Base-by-base conservation (phyloP, 768 basidiomycete species). In the Botryobasidium botryosum region DNA sequence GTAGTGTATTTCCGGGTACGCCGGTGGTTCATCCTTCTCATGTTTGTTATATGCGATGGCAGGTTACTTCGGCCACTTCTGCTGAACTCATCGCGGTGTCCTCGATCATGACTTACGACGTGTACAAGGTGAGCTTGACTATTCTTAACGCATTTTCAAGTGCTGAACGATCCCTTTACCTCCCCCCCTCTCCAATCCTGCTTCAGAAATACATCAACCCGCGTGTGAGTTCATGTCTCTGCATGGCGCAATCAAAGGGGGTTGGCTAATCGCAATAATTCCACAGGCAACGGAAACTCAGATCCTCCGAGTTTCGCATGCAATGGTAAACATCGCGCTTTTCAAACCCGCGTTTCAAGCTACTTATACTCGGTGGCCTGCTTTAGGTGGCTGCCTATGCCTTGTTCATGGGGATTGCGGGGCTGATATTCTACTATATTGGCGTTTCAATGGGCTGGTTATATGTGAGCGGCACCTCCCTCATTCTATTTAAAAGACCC, bases 361-460 rank as follows among this genome's bases (percentile, higher is more conserved):
- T 20, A 40, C 38, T 37, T 29, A 10, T 26, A 4, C 39, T 24
- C 3, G 20, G 18, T 2, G 2, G 20, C 42, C 12, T 32, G 13
- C 29, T 23, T 2, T 46, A 79, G 75, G 77, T 86, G 26, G 72
- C 64, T 0, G 57, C 72, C 23, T 85, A 79, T 54, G 82, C 79
- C 0, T 52, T 87, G 32, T 66, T 82, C 28, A 87, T 86, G 71
- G 86, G 76, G 18, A 53, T 87, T n/a, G 77, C 80, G 0, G 86
- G 86, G 0, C 59, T 81, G 25, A 79, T 86, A 42, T 92, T 92
- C 67, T 85, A 66, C 62, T 88, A 81, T 58, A 86, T 90, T 51
- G 87, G 87, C 5, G 77, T 91, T 23, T 84, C 80, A 21, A 80
- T 91, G 80, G 87, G 87, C 18, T 91, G 86, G 84, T 75, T 91